phyloP scores from a whole-genome alignment of 768 basidiomycete genomes.

The Lactifluus hygrophoroides region DNA sequence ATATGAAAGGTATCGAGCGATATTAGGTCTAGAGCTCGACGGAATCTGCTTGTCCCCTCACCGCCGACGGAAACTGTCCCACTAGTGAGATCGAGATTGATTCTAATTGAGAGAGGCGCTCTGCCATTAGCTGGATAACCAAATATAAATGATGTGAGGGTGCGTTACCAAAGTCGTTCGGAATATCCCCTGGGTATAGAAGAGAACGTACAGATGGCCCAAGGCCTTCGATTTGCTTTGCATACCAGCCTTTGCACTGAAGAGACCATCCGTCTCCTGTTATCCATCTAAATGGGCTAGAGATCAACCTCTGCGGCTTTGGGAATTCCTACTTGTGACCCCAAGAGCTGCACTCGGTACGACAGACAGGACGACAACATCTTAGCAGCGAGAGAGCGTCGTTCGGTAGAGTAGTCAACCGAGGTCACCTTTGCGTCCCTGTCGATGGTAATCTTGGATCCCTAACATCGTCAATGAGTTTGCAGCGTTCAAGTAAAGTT shows the following conservation, averaged over 20 bases:
- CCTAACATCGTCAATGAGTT: background rate
- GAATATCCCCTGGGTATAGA: conserved; percentile 19
- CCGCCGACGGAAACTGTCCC: conserved; percentile 16
- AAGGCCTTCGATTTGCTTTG: conserved; percentile 6
- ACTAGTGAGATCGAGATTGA: no score
- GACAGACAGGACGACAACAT: conserved; percentile 16
- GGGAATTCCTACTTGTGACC: conserved; percentile 19
- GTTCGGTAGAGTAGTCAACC: conserved; percentile 18
- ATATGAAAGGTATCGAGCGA: conserved; percentile 21
- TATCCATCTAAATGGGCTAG: conserved; percentile 23
- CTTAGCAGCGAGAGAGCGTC: conserved; percentile 2
- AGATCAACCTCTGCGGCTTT: conserved; percentile 24
- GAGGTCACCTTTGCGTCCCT: conserved; percentile 3
- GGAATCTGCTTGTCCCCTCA: no score
- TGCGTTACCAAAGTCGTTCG: conserved; percentile 10
- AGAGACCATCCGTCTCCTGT: conserved; percentile 9
- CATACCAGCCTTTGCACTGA: background rate
- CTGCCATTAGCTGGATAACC: background rate
- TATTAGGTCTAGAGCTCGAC: conserved; percentile 17
- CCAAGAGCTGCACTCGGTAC: conserved; percentile 1
- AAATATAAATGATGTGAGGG: background rate
- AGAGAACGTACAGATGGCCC: conserved; percentile 8
- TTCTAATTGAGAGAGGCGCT: no score
- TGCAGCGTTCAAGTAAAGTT: background rate
- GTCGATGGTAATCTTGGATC: background rate